Conservation (phyloP, 108 stramenopile genomes). For the Skeletonema tropicum region DNA sequence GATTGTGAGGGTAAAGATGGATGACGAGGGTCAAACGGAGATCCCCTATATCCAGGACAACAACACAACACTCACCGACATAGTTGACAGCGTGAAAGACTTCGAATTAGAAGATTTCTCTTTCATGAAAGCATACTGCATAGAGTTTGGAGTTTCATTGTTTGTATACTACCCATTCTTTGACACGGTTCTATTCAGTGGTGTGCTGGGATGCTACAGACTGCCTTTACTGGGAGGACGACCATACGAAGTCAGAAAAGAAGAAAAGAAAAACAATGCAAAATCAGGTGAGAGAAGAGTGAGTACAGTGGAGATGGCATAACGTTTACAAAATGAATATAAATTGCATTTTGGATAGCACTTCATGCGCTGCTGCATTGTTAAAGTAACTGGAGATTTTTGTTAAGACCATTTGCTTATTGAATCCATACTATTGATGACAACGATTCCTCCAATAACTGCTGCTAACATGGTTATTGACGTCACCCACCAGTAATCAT, state of each 20-base stretch:
- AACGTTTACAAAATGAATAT: neutral
- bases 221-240: slow-evolving; percentile 63
- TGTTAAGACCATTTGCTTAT: slow-evolving; percentile 28
- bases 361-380: neutral
- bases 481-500: slow-evolving; percentile 47
- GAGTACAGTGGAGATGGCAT: slow-evolving; percentile 2
- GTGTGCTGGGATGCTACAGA: slow-evolving; percentile 54
- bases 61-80: neutral
- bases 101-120: slow-evolving; percentile 31
- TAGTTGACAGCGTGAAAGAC: slow-evolving; percentile 3
- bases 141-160: slow-evolving; percentile 61
- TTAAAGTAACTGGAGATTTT: neutral
- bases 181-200: slow-evolving; percentile 67
- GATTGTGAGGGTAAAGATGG: slow-evolving; percentile 51
- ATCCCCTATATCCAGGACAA: neutral
- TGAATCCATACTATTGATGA: slow-evolving; percentile 35
- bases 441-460: slow-evolving; percentile 34
- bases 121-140: slow-evolving; percentile 60
- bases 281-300: neutral
- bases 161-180: slow-evolving; percentile 68
- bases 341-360: too few species aligned
- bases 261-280: slow-evolving; percentile 13
- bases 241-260: slow-evolving; percentile 49
- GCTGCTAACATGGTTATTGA: slow-evolving; percentile 32
- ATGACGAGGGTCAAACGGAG: slow-evolving; percentile 14